Percentiles rank a stretch among this genome's conserved stretches.
phyloP scores from a whole-genome alignment of 2,329 filamentous ascomycete species.

The Trichoderma oligosporum region DNA sequence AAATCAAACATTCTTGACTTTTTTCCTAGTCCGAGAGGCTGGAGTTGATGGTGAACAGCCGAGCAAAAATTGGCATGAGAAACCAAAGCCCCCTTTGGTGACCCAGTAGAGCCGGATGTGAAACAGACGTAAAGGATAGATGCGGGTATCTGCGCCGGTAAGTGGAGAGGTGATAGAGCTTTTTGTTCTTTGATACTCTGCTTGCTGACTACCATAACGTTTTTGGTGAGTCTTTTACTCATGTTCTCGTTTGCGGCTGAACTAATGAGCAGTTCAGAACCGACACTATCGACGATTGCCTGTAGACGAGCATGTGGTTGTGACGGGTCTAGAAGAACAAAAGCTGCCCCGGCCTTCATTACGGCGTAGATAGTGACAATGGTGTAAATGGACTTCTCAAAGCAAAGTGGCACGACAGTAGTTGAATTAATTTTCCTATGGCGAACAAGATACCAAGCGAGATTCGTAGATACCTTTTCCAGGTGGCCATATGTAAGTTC shows the following conservation, averaged over 20 bases:
- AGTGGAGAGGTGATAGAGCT: not conserved
- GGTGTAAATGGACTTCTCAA: conserved; percentile 27
- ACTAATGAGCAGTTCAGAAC: not conserved
- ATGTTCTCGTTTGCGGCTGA: not conserved
- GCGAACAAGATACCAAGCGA: conserved; percentile 22
- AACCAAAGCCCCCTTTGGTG: conserved; percentile 50
- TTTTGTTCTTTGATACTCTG: no score
- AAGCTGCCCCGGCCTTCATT: conserved; percentile 29
- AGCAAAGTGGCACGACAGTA: conserved; percentile 31
- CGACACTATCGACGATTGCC: not conserved
- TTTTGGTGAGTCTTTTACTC: not conserved
- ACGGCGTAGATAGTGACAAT: conserved; percentile 26
- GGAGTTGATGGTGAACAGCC: conserved; percentile 36
- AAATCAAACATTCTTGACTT: conserved; percentile 19
- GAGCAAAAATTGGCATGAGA: conserved; percentile 40
- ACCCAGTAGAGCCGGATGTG: conserved; percentile 53
- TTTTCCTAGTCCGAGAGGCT: conserved; percentile 20
- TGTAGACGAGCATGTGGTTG: not conserved
- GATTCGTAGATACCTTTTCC: no score
- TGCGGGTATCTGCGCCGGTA: not conserved
- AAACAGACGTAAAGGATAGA: conserved; percentile 42
- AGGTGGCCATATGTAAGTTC: conserved; percentile 25
- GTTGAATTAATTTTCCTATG: conserved; percentile 22
- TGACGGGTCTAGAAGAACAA: conserved; percentile 22
- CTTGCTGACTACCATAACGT: no score